Percentiles rank a stretch among this genome's conserved stretches.
Conservation (phyloP, 169 alveolate genomes). For the Eimeria acervulina region DNA sequence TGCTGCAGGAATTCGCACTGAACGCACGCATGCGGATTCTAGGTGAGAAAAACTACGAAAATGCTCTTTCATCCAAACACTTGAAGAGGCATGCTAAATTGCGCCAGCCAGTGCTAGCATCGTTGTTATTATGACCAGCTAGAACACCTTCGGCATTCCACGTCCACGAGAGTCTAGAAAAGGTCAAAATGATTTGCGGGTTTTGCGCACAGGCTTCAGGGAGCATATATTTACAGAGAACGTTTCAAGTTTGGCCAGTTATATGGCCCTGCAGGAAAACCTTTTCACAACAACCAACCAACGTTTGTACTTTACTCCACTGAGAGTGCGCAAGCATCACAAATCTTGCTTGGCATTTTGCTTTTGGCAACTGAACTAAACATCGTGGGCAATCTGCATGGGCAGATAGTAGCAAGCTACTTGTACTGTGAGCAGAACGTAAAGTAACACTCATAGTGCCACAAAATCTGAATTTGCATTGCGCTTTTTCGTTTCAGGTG, state of each 20-base stretch:
- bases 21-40: constrained; percentile 76
- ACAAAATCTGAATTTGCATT: not conserved
- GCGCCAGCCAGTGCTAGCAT: not conserved
- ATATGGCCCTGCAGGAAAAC: constrained; percentile 83
- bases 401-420: not conserved
- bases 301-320: constrained; percentile 73
- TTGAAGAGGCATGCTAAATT: not conserved
- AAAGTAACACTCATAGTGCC: not conserved
- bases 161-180: not conserved
- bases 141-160: not conserved
- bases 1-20: constrained; percentile 79
- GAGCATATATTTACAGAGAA: constrained; percentile 83
- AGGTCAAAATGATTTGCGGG: not conserved
- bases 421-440: not conserved
- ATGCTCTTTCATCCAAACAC: not conserved
- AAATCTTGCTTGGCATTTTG: not conserved
- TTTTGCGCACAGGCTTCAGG: constrained; percentile 76
- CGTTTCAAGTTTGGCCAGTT: constrained; percentile 81
- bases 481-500: constrained; percentile 46
- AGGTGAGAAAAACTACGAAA: constrained; percentile 17
- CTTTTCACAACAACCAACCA: constrained; percentile 80
- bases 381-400: not conserved
- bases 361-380: not conserved
- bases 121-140: not conserved
- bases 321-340: constrained; percentile 39